These are phyloP conservation scores for Leishmania aethiopica DNA, from an alignment of 208 protist species.

Conservation along the genomic window DNA sequence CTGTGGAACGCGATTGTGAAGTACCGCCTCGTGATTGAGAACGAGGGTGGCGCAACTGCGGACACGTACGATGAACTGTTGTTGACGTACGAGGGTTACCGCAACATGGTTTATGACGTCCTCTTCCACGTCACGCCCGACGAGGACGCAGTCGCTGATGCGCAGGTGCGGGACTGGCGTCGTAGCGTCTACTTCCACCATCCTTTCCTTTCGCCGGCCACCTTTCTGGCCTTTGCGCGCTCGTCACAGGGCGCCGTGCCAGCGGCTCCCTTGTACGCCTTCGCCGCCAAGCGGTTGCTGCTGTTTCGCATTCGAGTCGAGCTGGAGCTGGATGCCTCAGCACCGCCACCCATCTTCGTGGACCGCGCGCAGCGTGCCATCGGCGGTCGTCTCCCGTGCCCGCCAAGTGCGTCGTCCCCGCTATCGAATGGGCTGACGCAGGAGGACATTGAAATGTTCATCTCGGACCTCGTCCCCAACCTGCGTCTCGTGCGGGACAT, in stretches of 20 bases:
- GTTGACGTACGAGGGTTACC: constrained; percentile 74
- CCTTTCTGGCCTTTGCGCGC: constrained; percentile 77
- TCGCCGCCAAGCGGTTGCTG: constrained; percentile 81
- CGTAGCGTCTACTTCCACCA: constrained; percentile 78
- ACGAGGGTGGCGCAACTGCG: constrained; percentile 17
- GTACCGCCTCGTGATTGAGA: constrained; percentile 35
- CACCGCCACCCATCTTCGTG: constrained; percentile 42
- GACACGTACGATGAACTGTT: constrained; percentile 74
- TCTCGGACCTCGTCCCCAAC: constrained; percentile 72
- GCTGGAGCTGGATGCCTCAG: constrained; percentile 66
- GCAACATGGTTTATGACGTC: constrained; percentile 70
- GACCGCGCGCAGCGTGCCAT: constrained; percentile 13
- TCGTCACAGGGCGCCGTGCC: constrained; percentile 58
- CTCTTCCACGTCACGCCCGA: constrained; percentile 66
- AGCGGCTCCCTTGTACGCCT: constrained; percentile 83
- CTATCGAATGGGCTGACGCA: constrained; percentile 84
- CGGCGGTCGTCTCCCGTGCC: constrained; percentile 39
- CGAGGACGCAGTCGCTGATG: constrained; percentile 34
- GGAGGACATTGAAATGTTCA: constrained; percentile 84
- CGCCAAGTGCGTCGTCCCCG: constrained; percentile 72
- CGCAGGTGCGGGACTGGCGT: constrained; percentile 40
- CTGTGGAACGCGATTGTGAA: constrained; percentile 84
- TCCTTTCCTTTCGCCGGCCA: constrained; percentile 86
- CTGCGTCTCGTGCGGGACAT: constrained; percentile 84
- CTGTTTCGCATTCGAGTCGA: constrained; percentile 84